A percentile compares a stretch with the other conserved stretches of the same genome.
Conservation (phyloP, 352 stramenopile genomes). For the Phytophthora vignae region DNA sequence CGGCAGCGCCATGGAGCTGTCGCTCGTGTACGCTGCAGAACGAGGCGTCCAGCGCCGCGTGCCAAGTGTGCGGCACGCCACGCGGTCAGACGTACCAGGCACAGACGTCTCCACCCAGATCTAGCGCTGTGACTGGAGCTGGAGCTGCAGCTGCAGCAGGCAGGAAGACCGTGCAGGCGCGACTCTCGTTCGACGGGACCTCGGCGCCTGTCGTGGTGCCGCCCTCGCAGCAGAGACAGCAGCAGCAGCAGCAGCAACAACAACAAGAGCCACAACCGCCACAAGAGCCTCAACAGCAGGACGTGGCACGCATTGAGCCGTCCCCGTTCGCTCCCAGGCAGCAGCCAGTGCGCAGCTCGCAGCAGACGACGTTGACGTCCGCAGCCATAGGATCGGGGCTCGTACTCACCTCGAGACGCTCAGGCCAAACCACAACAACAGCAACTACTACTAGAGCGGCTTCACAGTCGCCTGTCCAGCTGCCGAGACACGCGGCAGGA, state of each 20-base stretch:
- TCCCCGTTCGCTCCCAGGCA: constrained; percentile 13
- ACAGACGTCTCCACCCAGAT: neutral
- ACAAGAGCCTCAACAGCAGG: constrained; percentile 3
- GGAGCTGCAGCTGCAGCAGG: neutral
- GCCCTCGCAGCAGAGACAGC: neutral
- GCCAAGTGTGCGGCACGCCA: constrained; percentile 63
- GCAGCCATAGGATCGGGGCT: constrained; percentile 5
- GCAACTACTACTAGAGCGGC: neutral
- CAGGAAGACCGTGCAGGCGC: constrained; percentile 70
- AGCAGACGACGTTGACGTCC: constrained; percentile 10
- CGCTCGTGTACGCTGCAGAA: constrained; percentile 69
- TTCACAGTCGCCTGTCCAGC: constrained; percentile 11
- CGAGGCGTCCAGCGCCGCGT: constrained; percentile 37
- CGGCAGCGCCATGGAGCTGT: neutral
- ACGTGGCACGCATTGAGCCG: constrained; percentile 7
- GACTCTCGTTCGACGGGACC: constrained; percentile 57
- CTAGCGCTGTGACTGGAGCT: neutral
- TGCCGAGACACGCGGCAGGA: constrained; percentile 39
- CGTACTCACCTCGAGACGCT: constrained; percentile 23
- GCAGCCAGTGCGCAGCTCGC: constrained; percentile 12
- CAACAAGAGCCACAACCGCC: no score
- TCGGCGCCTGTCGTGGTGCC: constrained; percentile 1
- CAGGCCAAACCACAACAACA: constrained; percentile 2
- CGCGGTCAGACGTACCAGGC: constrained; percentile 44
- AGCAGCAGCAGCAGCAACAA: neutral